These are phyloP conservation scores for Anthostomella pinea DNA, from an alignment of 2,329 filamentous ascomycete species.

Conservation along the genomic window DNA sequence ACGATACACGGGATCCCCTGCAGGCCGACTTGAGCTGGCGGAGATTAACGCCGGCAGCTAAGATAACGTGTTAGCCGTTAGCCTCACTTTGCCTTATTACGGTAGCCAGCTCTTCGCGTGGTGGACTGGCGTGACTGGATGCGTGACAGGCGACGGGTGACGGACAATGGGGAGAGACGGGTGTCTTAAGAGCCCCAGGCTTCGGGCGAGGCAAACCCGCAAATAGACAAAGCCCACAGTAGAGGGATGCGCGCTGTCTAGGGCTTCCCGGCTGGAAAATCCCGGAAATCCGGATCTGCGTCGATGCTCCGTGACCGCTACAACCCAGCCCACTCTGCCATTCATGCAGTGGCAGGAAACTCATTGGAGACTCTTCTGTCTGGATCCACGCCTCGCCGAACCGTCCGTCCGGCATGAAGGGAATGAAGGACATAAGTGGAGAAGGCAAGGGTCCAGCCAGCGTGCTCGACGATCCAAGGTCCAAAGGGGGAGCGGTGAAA, in stretches of 20 bases:
- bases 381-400: no score
- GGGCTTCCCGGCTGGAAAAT: constrained; percentile 12
- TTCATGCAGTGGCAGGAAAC: not conserved
- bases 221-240: constrained; percentile 12
- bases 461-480: no score
- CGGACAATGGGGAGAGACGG: no score
- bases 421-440: not conserved
- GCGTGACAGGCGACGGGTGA: no score
- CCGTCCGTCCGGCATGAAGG: no score
- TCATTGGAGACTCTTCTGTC: constrained; percentile 1
- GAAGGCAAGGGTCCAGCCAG: not conserved
- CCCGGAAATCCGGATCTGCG: constrained; percentile 4
- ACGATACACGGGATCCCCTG: not conserved
- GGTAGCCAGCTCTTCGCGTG: no score
- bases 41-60: not conserved
- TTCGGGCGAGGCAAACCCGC: no score
- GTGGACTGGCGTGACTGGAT: no score
- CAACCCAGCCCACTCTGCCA: constrained; percentile 7
- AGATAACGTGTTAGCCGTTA: no score
- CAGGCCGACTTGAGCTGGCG: not conserved
- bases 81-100: no score
- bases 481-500: constrained; percentile 1
- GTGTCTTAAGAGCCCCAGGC: no score
- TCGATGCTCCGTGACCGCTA: constrained; percentile 5
- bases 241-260: constrained; percentile 12